Base-by-base conservation (phyloP, 1,139 yeast genomes). In the Sugiyamaella xylanicola region DNA sequence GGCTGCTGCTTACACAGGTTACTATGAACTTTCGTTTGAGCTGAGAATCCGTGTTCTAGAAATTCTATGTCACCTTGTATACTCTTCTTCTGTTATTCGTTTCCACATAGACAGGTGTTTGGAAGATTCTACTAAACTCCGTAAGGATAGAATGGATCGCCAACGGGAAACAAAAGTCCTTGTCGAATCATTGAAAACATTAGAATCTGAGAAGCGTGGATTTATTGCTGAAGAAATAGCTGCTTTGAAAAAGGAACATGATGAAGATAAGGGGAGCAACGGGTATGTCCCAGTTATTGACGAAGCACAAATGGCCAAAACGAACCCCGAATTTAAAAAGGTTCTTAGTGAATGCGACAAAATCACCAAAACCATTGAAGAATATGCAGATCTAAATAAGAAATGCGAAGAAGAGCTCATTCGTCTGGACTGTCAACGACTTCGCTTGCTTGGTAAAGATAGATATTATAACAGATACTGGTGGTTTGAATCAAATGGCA, bases 401-500 rank as follows among this genome's bases (percentile, higher is more conserved):
- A 50, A 75, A 83, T 62, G 63, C n/a, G 73, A 68, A 21, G 62
- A 60, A 16, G 69, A 69, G 51, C 61, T 75, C 22, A 64, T 70
- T 2, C 64, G 63, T 16, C 62, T 71, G 16, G 97, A 92, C 66
- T 79, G 87, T 59, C 97, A 91, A 68, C 74, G 99, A 58, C 80
- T 91, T 45, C 82, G 82, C 57, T 77, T 83, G 50, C 74, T 93
- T 27, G 99, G 99, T 3, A 81, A 84, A 61, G 99, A 93, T 69
- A 77, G 96, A 54, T 81, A 82, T 59, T 90, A 77, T 68, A 95
- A 93, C 72, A 77, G 93, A 62, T 93, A 92, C 70, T 95, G 96
- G 95, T 93, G 97, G 97, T 85, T 92, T 68, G 98, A 93, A 68
- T 79, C 81, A 61, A 86, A 86, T 66, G 98, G 98, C 0, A 76